phyloP scores from a whole-genome alignment of 1,284 basidiomycete genomes.

The Melanopsichium pennsylvanicum region DNA sequence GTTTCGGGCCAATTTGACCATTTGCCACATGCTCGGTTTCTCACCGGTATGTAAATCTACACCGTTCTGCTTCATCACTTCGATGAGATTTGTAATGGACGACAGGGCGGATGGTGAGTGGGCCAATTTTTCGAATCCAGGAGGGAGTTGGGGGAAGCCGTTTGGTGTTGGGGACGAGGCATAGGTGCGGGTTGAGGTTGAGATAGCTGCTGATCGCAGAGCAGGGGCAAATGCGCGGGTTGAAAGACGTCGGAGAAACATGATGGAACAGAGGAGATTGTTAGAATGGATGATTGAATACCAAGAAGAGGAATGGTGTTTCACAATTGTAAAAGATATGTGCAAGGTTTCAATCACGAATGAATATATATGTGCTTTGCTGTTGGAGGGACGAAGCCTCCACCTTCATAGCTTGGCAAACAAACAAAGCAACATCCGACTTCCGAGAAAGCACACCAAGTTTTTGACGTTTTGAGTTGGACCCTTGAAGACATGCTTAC shows the following conservation, averaged over 20 bases:
- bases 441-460: neutral
- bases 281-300: too few relatives aligned
- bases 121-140: slow-evolving; percentile 57
- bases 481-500: neutral
- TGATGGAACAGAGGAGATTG: too few relatives aligned
- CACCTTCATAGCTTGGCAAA: neutral
- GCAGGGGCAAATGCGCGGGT: too few relatives aligned
- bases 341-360: too few relatives aligned
- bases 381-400: too few relatives aligned
- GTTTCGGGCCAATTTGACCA: slow-evolving; percentile 50
- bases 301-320: too few relatives aligned
- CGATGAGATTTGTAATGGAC: slow-evolving; percentile 48
- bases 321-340: too few relatives aligned
- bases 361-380: too few relatives aligned
- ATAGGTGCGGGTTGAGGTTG: slow-evolving; percentile 3
- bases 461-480: neutral
- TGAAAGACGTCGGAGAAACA: too few relatives aligned
- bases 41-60: slow-evolving; percentile 49
- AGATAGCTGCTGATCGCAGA: too few relatives aligned
- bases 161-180: slow-evolving; percentile 37
- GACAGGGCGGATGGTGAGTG: slow-evolving; percentile 46
- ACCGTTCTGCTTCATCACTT: slow-evolving; percentile 54
- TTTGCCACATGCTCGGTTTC: slow-evolving; percentile 52
- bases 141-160: slow-evolving; percentile 40
- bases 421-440: neutral